Percentiles rank a stretch among this genome's conserved stretches.
phyloP scores from a whole-genome alignment of 371 early-diverging fungal species.

The Apophysomyces trapeziformis region DNA sequence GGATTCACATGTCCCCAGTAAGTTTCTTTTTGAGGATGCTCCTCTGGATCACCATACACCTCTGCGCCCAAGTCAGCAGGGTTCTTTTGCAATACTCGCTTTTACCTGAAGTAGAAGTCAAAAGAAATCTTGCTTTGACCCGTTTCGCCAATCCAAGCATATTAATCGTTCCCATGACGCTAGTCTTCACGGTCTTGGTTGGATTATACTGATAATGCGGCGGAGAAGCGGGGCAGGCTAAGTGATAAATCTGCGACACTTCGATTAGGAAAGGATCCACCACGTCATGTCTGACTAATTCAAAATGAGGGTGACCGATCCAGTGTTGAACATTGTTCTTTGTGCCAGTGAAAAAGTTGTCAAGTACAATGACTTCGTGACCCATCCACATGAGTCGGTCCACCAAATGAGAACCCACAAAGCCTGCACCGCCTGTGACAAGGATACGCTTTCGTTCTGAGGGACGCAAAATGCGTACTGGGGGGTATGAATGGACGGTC shows the following conservation, averaged over 20 bases:
- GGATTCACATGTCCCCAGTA: constrained; percentile 93
- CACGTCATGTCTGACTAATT: constrained; percentile 86
- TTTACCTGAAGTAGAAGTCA: constrained; percentile 85
- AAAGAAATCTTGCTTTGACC: constrained; percentile 78
- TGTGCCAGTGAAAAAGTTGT: constrained; percentile 87
- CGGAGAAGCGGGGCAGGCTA: constrained; percentile 90
- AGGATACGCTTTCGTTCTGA: constrained; percentile 76
- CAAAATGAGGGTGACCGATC: constrained; percentile 89
- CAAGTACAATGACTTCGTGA: constrained; percentile 83
- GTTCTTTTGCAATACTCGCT: not conserved
- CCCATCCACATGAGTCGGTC: constrained; percentile 90
- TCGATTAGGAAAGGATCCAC: constrained; percentile 85
- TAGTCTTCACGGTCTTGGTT: constrained; percentile 87
- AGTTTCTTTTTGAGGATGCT: constrained; percentile 86
- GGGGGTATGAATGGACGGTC: constrained; percentile 50
- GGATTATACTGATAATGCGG: constrained; percentile 92
- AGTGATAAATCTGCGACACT: constrained; percentile 85
- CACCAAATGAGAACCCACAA: constrained; percentile 88
- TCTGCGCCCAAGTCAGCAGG: constrained; percentile 48
- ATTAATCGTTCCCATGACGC: constrained; percentile 88
- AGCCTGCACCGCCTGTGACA: constrained; percentile 92
- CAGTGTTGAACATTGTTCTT: constrained; percentile 79
- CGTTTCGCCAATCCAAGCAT: constrained; percentile 90
- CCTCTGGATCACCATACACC: constrained; percentile 90
- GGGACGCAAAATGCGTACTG: constrained; percentile 56